Evolutionary conservation across 176 grass and related monocot species (phyloP).

Genomic region (Avena atlantica): DNA sequence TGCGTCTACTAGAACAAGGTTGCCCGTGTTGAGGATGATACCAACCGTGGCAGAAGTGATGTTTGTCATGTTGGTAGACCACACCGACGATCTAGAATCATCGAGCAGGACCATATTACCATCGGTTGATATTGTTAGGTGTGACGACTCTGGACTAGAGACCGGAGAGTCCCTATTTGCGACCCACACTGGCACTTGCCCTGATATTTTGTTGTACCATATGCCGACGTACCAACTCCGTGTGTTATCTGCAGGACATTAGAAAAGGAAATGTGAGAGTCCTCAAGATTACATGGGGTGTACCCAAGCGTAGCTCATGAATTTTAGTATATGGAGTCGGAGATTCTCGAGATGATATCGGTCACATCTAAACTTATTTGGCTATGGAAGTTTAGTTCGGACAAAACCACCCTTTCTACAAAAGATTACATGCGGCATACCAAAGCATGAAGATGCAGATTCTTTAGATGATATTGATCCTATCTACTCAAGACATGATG

Average conservation of each 20-base stretch:
- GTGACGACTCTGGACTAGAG: conserved; percentile 31
- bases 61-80: conserved; percentile 33
- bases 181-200: conserved; percentile 3
- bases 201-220: conserved; percentile 60
- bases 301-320: no score
- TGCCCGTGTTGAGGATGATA: conserved; percentile 47
- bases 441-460: no score
- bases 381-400: no score
- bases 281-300: no score
- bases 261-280: no score
- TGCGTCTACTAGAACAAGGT: conserved; percentile 35
- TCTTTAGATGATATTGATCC: no score
- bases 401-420: no score
- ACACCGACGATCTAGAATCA: conserved; percentile 4
- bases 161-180: conserved; percentile 43
- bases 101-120: conserved; percentile 54
- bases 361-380: no score
- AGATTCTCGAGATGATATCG: no score
- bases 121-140: conserved; percentile 40
- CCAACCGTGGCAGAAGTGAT: conserved; percentile 24
- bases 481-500: no score
- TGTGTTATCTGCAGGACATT: not conserved
- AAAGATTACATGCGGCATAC: no score
- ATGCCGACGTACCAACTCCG: conserved; percentile 56
- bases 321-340: no score